Base-by-base conservation (phyloP, 805 yeast species). In the Candida silvicultrix region DNA sequence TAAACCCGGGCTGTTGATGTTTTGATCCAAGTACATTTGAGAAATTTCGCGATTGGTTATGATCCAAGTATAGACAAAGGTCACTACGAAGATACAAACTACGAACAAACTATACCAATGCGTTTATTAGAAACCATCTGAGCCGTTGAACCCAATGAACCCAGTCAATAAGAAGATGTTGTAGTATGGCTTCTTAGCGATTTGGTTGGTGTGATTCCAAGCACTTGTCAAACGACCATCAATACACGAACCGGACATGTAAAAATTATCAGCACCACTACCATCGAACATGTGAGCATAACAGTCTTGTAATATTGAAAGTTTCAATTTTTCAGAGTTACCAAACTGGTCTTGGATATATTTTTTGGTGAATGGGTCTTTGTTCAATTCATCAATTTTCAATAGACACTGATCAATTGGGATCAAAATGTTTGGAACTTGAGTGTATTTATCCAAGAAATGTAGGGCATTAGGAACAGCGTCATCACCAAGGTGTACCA, bases 401-500 rank as follows among this genome's bases (percentile, higher is more conserved):
- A 69, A 59, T 31, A 86, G 59, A 36, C 78, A 77, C 31, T 73
- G 71, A 57, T 83, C 85, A 41, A 85, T 78, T 2, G 95, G 95
- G 38, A 80, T 85, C 54, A 85, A 64, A 34, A 85, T 85, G 43
- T 82, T 74, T 28, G 94, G 94, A 3, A 86, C 87, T 62, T 85
- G 95, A 28, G 83, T 75, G 59, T 85, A 85, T 60, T 86, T 85
- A 63, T 85, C 94, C 44, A 85, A 64, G 68, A 85, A 85, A 59
- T 85, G 85, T 49, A 86, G 61, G 0, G 92, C 89, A 60, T 85
- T 85, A 2, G 95, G 95, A 5, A 85, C 95, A 1, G 90, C 85
- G 55, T 81, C 84, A 62, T 85, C 95, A 37, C 94, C 95, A 16
- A 86, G 58, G 63, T 85, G 95, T 21, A 85, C 85, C 20, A 83